These are phyloP conservation scores for Suillus alpinus DNA, from an alignment of 768 basidiomycete genomes.

Conservation along the genomic window DNA sequence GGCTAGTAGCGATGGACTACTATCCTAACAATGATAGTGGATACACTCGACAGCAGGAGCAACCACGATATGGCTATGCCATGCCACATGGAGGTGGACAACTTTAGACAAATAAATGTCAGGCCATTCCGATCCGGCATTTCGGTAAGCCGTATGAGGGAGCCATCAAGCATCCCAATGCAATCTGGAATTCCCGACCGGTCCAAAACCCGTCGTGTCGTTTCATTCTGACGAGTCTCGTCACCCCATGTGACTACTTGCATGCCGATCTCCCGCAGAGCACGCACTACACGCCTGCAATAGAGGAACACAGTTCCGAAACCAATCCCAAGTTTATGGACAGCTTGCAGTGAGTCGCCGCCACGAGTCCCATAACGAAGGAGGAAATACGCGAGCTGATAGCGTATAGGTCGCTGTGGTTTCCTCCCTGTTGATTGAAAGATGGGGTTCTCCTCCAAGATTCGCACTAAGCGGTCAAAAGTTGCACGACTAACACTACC, in stretches of 20 bases:
- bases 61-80: too few species aligned
- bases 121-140: conserved; percentile 12
- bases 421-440: conserved; percentile 12
- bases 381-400: conserved; percentile 22
- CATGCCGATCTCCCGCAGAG: conserved; percentile 14
- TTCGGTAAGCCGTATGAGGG: conserved; percentile 15
- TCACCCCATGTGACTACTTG: conserved; percentile 17
- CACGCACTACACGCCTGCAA: conserved; percentile 14
- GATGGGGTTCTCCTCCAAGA: conserved; percentile 14
- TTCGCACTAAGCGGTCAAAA: conserved; percentile 10
- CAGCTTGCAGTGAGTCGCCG: conserved; percentile 9
- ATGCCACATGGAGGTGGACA: too few species aligned
- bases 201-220: conserved; percentile 12
- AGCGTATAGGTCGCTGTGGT: conserved; percentile 20
- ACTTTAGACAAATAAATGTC: conserved; percentile 17
- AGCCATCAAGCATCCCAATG: conserved; percentile 22
- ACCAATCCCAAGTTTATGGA: conserved; percentile 17
- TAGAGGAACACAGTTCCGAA: conserved; percentile 21
- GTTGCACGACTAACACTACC: conserved; percentile 8
- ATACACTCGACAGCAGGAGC: too few species aligned
- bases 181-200: conserved; percentile 19
- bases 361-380: conserved; percentile 18
- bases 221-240: conserved; percentile 1
- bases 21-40: too few species aligned
- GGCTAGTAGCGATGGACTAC: too few species aligned